Evolutionary conservation across 345 rosid species (phyloP), one percentile per base, ranked within the genome.

Genomic region (Toxicodendron radicans): DNA sequence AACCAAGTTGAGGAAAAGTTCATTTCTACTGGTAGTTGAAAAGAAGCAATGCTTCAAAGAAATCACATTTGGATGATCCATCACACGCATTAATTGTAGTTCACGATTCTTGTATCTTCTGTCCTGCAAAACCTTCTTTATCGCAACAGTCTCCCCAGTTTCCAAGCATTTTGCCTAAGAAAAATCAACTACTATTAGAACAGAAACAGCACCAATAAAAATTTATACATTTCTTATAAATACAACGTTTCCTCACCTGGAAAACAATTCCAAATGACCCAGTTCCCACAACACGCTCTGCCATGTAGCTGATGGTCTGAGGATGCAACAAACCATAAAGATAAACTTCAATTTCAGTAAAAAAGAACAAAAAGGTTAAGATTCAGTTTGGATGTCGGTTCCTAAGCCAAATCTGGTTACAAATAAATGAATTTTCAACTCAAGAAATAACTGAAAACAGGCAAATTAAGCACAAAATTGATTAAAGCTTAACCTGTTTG

Each of bases 231-330:
- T 0, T 54, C 23, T 63, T 11, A n/a, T 17, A 32, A 24, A 16
- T 7, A 43, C 21, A 38, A 61, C 20, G 33, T 41, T 33, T 54
- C 17, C 46, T 6, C 74, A 86, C 92, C 92, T 92, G 97, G 80
- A 92, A 92, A 54, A 92, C 97, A 33, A 92, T 85, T 23, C 97
- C 97, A 73, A 92, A 92, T 1, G 97, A 90, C 27, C 97, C 97
- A 52, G 89, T 88, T 45, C 97, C 97, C 6, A 92, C 95, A 52
- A 92, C 89, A 23, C 97, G 87, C 88, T 92, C 97, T 41, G 97
- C 95, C 97, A 92, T 92, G 85, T 90, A 92, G 78, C 97, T 92
- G 70, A 92, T 92, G 4, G 95, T 92, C 94, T 92, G 73, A 78
- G 82, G 49, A 82, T 68, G 24, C 61, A 76, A 46, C 66, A 72